Percentiles rank a stretch among this genome's conserved stretches.
Conservation (phyloP, 2,329 filamentous ascomycete genomes). For the Fragosphaeria purpurea region DNA sequence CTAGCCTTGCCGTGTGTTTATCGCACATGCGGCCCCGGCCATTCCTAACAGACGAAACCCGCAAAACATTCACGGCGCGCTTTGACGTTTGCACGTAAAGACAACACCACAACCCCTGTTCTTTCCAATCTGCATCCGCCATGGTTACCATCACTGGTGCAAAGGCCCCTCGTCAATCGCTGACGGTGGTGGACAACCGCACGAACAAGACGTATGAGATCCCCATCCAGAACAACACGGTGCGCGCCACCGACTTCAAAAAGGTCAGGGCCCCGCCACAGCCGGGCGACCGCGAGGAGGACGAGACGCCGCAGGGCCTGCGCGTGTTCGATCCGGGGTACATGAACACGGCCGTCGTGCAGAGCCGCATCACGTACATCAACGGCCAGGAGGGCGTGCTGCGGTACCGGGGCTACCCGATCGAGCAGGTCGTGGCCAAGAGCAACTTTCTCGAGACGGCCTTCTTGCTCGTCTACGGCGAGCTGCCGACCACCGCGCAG, state of each 20-base stretch:
- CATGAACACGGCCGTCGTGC: slow-evolving; percentile 42
- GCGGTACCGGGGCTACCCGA: slow-evolving; percentile 41
- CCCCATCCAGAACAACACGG: slow-evolving; percentile 38
- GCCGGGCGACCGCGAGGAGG: slow-evolving; percentile 28
- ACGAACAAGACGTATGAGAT: slow-evolving; percentile 38
- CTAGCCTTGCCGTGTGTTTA: too few relatives aligned
- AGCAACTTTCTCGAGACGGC: slow-evolving; percentile 40
- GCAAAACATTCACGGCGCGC: too few relatives aligned
- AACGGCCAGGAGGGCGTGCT: slow-evolving; percentile 41
- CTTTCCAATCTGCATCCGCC: background rate
- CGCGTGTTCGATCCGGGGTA: slow-evolving; percentile 41
- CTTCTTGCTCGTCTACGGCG: slow-evolving; percentile 41
- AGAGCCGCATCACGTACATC: slow-evolving; percentile 42
- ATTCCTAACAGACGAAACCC: too few relatives aligned
- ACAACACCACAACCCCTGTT: too few relatives aligned
- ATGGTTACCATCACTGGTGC: background rate
- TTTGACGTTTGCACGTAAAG: too few relatives aligned
- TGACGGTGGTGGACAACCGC: slow-evolving; percentile 39
- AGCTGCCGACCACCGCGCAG: slow-evolving; percentile 34
- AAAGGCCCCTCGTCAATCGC: slow-evolving; percentile 3
- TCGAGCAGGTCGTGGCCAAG: slow-evolving; percentile 39
- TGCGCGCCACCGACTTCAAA: slow-evolving; percentile 41
- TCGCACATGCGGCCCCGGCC: too few relatives aligned
- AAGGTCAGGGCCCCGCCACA: slow-evolving; percentile 31
- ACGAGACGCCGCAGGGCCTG: slow-evolving; percentile 39